These are phyloP conservation scores for Triticum urartu DNA, from an alignment of 176 grass and related monocot species.

Conservation along the genomic window DNA sequence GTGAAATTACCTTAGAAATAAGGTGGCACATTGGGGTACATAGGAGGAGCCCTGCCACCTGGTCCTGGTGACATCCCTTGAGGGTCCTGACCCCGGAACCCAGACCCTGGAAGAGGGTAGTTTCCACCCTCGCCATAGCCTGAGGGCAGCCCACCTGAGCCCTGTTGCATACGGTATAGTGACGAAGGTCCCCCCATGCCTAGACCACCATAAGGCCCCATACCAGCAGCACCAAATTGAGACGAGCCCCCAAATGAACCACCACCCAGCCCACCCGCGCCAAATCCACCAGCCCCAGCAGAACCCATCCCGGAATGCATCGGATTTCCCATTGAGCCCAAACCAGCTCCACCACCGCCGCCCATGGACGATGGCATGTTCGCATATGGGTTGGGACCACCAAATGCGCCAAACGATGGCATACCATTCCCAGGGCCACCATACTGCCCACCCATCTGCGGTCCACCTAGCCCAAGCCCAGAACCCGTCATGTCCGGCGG, in stretches of 20 bases:
- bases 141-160: conserved; percentile 43
- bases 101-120: conserved; percentile 55
- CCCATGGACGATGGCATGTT: conserved; percentile 64
- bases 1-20: conserved; percentile 86
- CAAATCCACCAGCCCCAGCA: conserved; percentile 48
- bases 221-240: conserved; percentile 59
- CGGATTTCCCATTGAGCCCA: conserved; percentile 56
- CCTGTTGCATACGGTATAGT: conserved; percentile 60
- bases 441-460: conserved; percentile 55
- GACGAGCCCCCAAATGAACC: conserved; percentile 56
- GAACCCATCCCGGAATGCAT: conserved; percentile 38
- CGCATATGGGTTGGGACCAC: conserved; percentile 47
- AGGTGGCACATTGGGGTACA: conserved; percentile 79
- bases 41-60: conserved; percentile 49
- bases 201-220: conserved; percentile 69
- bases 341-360: conserved; percentile 44
- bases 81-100: conserved; percentile 63
- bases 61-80: conserved; percentile 62
- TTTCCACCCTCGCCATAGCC: conserved; percentile 69
- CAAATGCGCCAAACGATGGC: conserved; percentile 47
- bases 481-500: conserved; percentile 44
- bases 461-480: conserved; percentile 47
- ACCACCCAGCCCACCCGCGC: conserved; percentile 47
- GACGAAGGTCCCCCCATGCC: conserved; percentile 54
- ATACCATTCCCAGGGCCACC: conserved; percentile 62